Evolutionary conservation across 108 stramenopile genomes (phyloP).

Genomic region (Pseudonitzschia pungens): DNA sequence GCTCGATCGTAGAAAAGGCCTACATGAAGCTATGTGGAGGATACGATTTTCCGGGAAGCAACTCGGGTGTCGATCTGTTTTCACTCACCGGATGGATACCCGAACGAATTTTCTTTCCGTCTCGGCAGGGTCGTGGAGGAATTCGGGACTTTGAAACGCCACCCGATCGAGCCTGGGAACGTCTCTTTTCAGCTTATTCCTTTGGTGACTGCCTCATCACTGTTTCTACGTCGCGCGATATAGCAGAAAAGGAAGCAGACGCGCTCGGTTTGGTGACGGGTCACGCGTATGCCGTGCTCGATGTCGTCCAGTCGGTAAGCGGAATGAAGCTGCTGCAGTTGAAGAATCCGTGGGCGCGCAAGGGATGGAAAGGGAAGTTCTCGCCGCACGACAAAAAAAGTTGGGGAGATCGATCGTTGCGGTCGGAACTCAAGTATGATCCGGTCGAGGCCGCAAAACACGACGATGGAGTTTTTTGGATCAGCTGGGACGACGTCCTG

Average conservation of each 20-base stretch:
- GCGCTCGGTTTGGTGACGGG: slow-evolving; percentile 80
- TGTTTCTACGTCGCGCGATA: slow-evolving; percentile 63
- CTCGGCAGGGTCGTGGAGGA: slow-evolving; percentile 33
- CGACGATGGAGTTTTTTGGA: slow-evolving; percentile 93
- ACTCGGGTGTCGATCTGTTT: slow-evolving; percentile 87
- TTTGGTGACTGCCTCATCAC: slow-evolving; percentile 91
- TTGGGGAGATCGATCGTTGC: slow-evolving; percentile 50
- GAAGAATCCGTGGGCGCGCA: slow-evolving; percentile 90
- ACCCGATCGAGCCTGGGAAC: slow-evolving; percentile 81
- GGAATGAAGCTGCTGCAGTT: slow-evolving; percentile 71
- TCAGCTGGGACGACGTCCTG: slow-evolving; percentile 79
- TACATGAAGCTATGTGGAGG: slow-evolving; percentile 92
- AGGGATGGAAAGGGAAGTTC: slow-evolving; percentile 69
- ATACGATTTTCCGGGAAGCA: slow-evolving; percentile 93
- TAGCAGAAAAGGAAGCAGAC: slow-evolving; percentile 63
- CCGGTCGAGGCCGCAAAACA: slow-evolving; percentile 47
- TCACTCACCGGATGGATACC: slow-evolving; percentile 95
- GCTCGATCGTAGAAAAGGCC: slow-evolving; percentile 93
- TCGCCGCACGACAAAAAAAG: slow-evolving; percentile 45
- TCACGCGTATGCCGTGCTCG: slow-evolving; percentile 92
- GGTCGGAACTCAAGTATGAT: slow-evolving; percentile 64
- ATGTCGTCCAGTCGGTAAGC: slow-evolving; percentile 60
- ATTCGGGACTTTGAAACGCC: slow-evolving; percentile 67
- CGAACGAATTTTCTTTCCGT: slow-evolving; percentile 78
- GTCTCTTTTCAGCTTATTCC: slow-evolving; percentile 64